phyloP scores from a whole-genome alignment of 768 basidiomycete genomes.

The Tricholoma saponaceum region DNA sequence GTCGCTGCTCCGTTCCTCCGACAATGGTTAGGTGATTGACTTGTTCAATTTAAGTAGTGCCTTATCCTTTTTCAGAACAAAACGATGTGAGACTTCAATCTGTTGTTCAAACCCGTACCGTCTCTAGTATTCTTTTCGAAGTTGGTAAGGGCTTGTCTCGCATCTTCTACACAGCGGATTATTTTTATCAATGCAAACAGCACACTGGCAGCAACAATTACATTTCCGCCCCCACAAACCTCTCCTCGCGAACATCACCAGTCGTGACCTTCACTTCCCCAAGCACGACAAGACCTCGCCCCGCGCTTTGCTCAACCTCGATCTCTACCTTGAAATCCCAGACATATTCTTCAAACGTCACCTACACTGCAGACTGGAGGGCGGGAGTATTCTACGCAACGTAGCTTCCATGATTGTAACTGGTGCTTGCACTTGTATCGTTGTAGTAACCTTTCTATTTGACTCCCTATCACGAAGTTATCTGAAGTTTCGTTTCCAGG shows the following conservation, averaged over 20 bases:
- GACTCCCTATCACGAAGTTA: too few relatives aligned
- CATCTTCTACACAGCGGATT: neutral
- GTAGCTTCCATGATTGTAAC: constrained; percentile 57
- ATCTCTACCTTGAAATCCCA: constrained; percentile 75
- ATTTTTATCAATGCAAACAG: constrained; percentile 23
- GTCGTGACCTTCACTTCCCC: constrained; percentile 20
- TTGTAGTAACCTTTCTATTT: constrained; percentile 29
- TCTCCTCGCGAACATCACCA: constrained; percentile 48
- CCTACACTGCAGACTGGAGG: constrained; percentile 46
- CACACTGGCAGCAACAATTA: constrained; percentile 69
- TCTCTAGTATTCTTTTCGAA: constrained; percentile 64
- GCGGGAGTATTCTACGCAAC: constrained; percentile 49
- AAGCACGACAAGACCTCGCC: constrained; percentile 34
- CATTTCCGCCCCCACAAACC: constrained; percentile 66
- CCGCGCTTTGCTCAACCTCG: constrained; percentile 50
- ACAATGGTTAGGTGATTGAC: constrained; percentile 8
- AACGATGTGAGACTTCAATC: constrained; percentile 39
- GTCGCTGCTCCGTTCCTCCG: constrained; percentile 46
- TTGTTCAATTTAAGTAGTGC: neutral
- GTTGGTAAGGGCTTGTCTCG: constrained; percentile 43
- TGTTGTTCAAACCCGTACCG: constrained; percentile 54
- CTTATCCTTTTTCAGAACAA: constrained; percentile 14
- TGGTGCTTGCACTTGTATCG: constrained; percentile 60
- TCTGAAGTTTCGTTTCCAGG: too few relatives aligned
- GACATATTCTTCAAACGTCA: constrained; percentile 64